A percentile compares a stretch with the other conserved stretches of the same genome.
Evolutionary conservation across 805 yeast genomes (phyloP).

Genomic region (Cyberlindnera misumaiensis): DNA sequence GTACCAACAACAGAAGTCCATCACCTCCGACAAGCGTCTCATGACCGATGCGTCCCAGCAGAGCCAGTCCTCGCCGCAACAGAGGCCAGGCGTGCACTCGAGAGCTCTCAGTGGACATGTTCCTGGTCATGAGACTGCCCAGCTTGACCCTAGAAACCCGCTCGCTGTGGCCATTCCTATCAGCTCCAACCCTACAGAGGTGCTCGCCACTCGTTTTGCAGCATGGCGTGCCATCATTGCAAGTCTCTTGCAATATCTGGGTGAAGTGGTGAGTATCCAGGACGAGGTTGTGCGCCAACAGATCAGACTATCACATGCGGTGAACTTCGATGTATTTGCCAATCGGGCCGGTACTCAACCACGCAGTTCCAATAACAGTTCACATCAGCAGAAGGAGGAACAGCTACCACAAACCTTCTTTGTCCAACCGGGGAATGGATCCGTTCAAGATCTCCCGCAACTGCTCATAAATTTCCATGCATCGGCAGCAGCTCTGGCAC

Average conservation of each 20-base stretch:
- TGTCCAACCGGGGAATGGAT: conserved; percentile 69
- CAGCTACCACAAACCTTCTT: conserved; percentile 39
- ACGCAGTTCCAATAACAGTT: not conserved
- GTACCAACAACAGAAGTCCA: conserved; percentile 35
- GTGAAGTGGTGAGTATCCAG: conserved; percentile 76
- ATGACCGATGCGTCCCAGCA: conserved; percentile 16
- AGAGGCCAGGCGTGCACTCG: conserved; percentile 1
- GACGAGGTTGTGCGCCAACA: conserved; percentile 87
- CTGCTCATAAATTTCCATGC: conserved; percentile 60
- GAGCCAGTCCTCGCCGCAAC: conserved; percentile 5
- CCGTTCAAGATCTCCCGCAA: conserved; percentile 78
- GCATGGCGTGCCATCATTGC: conserved; percentile 82
- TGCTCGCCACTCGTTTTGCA: conserved; percentile 72
- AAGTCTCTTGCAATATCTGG: conserved; percentile 66
- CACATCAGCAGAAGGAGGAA: conserved; percentile 4
- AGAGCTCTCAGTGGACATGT: not conserved
- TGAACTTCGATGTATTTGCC: conserved; percentile 37
- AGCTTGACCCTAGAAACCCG: conserved; percentile 41
- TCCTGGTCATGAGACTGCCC: not conserved
- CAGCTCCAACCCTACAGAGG: conserved; percentile 75
- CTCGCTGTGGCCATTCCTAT: conserved; percentile 46
- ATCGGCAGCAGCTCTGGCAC: conserved; percentile 50
- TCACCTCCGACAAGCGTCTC: conserved; percentile 28
- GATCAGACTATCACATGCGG: conserved; percentile 72
- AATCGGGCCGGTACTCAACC: not conserved